Conservation (phyloP, 495 filamentous ascomycete genomes). For the Neurospora africana region DNA sequence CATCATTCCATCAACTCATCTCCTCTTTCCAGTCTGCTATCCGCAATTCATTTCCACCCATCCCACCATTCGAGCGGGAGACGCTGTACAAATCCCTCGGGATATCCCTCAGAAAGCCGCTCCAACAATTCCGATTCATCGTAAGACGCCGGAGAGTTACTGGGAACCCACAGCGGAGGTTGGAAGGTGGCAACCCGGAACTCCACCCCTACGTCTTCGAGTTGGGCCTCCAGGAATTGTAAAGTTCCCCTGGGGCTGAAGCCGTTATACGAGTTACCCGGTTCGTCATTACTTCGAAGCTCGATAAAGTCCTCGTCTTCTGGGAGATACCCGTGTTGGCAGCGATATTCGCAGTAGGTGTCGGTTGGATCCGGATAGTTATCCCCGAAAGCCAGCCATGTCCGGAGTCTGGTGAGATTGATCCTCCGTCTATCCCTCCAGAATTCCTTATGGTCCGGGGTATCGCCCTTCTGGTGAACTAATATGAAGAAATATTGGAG, state of each 20-base stretch:
- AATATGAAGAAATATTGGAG: not conserved
- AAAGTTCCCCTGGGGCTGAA: not conserved
- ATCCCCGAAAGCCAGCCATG: not conserved
- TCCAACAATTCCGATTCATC: too few species aligned
- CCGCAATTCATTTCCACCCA: too few species aligned
- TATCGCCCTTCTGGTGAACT: not conserved
- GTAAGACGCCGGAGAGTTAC: too few species aligned
- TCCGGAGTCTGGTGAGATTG: not conserved
- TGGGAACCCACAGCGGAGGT: too few species aligned
- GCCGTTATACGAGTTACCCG: not conserved
- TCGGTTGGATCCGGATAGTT: not conserved
- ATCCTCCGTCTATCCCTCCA: not conserved
- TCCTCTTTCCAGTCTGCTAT: too few species aligned
- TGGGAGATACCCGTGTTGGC: not conserved
- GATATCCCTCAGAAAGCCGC: too few species aligned
- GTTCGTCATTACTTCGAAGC: not conserved
- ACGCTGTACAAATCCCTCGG: not conserved
- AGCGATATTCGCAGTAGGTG: not conserved
- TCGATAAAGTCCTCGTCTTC: not conserved
- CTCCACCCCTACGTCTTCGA: not conserved
- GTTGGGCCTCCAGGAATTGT: not conserved
- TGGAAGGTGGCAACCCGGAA: not conserved
- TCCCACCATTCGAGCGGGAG: not conserved
- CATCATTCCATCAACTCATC: too few species aligned
- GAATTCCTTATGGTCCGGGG: not conserved